Evolutionary conservation across 331 rosid species (phyloP), one percentile per base, ranked within the genome.

Genomic region (Acacia pycnantha): DNA sequence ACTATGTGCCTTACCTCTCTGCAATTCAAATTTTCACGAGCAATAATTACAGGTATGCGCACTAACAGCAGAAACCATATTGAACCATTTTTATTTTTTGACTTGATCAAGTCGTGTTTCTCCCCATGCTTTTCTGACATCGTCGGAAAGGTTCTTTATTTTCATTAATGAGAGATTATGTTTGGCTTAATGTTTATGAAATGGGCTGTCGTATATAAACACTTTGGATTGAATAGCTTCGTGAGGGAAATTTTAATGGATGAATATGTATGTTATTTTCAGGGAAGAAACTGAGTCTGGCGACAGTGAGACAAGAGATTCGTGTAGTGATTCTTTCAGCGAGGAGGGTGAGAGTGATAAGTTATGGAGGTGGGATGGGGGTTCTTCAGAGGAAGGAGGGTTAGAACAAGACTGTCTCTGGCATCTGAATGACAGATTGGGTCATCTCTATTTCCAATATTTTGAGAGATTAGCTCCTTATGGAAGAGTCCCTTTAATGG

Each of bases 401-500:
- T 90, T 82, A 58, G 98, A 95, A 73, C 98, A 88, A 62, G 98
- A 93, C 27, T 80, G 54, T 77, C 85, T 69, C 13, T 87, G 87
- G 82, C 92, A 85, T 82, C 76, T 79, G 33, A 92, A 88, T 86
- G 91, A 93, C 31, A 89, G 99, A 87, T 87, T 92, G 88, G 99
- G 99, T 10, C 56, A 79, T 73, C 96, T 77, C 59, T 93, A 93
- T 80, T 90, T 91, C 79, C 92, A 93, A 70, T 92, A 93, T 70
- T 95, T 93, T 86, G 99, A 95, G 85, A 92, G 90, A 89, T 90
- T 97, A 79, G 88, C 97, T 83, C 99, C 99, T 5, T 93, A 95
- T 84, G 98, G 93, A 4, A 89, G 99, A 87, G 97, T 92, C 79
- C 99, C 99, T 82, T 88, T 95, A n/a, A 92, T 90, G 96, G 99